Evolutionary conservation across 179 eudicot genomes (phyloP), one percentile per base, ranked within the genome.

Genomic region (Beta lomatogona): DNA sequence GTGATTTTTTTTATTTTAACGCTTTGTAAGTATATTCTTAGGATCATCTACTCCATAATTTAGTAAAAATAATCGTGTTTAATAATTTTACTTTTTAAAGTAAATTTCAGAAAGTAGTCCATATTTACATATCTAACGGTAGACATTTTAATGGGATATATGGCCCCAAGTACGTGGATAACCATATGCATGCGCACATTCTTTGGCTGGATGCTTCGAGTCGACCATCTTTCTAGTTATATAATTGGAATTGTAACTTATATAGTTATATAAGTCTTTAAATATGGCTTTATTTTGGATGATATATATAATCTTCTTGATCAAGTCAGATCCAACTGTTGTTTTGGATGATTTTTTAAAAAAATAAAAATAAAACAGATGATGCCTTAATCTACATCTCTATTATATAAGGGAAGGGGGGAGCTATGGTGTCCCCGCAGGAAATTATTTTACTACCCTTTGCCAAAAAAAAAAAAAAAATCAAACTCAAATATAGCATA

Each of bases 101-200:
- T 16, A n/a, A 22, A 63, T 21, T 21, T 66, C 5, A 28, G 4
- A 66, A 31, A 6, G 52, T 5, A 3, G 1, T 48, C 52, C 25
- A 12, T 28, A 65, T 65, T 1, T 28, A 45, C 54, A 18, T n/a
- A 36, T 36, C 41, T 36, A 36, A 36, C 41, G 41, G 41, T 36
- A 36, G 41, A 36, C 41, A 19, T n/a, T 41, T 46, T 2, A 73
- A 53, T 5, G 3, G 3, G 60, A 4, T 16, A 55, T 54, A 55
- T 73, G 61, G 61, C 76, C 36, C 25, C 76, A 73, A 54, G 77
- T 73, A 73, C 77, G 77, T 54, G 77, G 77, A 73, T 31, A 73
- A 3, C 77, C 63, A 73, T 16, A 54, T 73, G 77, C 63, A 73
- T 55, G 77, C 77, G 77, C 76, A 53, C 45, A 73, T 28, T 53